Evolutionary conservation across 306 rosid genomes (phyloP).

Genomic region (Trifolium repens): DNA sequence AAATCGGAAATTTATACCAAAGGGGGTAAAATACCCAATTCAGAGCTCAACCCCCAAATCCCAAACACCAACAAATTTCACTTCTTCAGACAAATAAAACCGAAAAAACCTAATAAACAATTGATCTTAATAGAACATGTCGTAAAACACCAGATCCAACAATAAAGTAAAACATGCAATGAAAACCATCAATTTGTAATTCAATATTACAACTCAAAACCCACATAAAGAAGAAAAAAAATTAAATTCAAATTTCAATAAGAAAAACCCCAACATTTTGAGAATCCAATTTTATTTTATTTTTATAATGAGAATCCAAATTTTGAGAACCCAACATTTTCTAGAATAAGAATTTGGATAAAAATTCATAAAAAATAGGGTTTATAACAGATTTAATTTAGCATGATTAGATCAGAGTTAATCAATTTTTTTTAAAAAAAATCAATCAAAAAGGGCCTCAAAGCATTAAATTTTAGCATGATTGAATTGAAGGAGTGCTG

Average conservation of each 20-base stretch:
- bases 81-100: slow-evolving; percentile 8
- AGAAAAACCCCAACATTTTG: neutral
- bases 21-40: slow-evolving; percentile 26
- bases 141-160: slow-evolving; percentile 68
- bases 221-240: neutral
- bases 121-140: slow-evolving; percentile 27
- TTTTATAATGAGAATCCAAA: too few species aligned
- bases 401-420: too few species aligned
- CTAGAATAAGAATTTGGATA: neutral
- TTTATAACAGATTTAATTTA: neutral
- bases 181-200: slow-evolving; percentile 18
- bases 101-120: slow-evolving; percentile 22
- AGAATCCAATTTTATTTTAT: too few species aligned
- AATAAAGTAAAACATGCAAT: slow-evolving; percentile 63
- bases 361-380: slow-evolving; percentile 8
- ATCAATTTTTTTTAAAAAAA: neutral
- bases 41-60: slow-evolving; percentile 20
- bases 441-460: neutral
- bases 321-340: neutral
- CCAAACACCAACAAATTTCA: slow-evolving; percentile 10
- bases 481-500: slow-evolving; percentile 6
- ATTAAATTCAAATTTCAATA: slow-evolving; percentile 3
- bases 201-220: slow-evolving; percentile 20
- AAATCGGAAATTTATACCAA: slow-evolving; percentile 20
- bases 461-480: slow-evolving; percentile 17